These are phyloP conservation scores for Hysterangium stoloniferum DNA, from an alignment of 768 basidiomycete species.

Conservation along the genomic window DNA sequence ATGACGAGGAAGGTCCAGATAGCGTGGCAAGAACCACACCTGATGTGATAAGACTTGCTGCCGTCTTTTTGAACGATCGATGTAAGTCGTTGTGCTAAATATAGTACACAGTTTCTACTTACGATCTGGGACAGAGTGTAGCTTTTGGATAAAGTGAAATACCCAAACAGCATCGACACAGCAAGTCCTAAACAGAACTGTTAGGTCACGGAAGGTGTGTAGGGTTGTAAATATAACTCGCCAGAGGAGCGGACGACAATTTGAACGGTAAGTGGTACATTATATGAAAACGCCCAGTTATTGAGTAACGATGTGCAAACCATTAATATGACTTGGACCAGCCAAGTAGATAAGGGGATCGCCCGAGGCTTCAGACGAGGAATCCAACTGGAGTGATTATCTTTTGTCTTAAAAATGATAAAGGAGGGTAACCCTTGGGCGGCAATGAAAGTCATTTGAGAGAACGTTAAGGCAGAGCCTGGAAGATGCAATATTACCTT, in stretches of 20 bases:
- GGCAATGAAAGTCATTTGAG: slow-evolving; percentile 76
- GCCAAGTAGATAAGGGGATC: slow-evolving; percentile 64
- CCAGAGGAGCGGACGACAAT: slow-evolving; percentile 85
- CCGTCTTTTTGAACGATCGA: slow-evolving; percentile 31
- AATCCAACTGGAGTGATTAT: slow-evolving; percentile 19
- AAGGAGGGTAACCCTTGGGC: slow-evolving; percentile 59
- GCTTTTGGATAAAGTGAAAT: slow-evolving; percentile 45
- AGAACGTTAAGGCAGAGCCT: slow-evolving; percentile 81
- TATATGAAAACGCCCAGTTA: slow-evolving; percentile 73
- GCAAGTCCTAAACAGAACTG: slow-evolving; percentile 46
- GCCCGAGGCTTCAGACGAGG: slow-evolving; percentile 56
- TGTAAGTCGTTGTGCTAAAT: not conserved
- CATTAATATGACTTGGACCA: slow-evolving; percentile 60
- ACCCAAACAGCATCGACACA: slow-evolving; percentile 71
- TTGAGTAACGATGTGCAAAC: slow-evolving; percentile 64
- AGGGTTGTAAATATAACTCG: slow-evolving; percentile 21
- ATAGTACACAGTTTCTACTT: slow-evolving; percentile 17
- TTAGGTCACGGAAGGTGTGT: not conserved
- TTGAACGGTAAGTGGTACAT: slow-evolving; percentile 69
- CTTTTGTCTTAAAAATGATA: slow-evolving; percentile 32
- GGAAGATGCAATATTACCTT: not conserved
- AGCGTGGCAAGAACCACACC: slow-evolving; percentile 72
- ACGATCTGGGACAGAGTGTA: slow-evolving; percentile 61
- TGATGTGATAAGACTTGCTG: slow-evolving; percentile 57
- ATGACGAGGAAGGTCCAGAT: slow-evolving; percentile 39